phyloP scores from a whole-genome alignment of 345 rosid genomes.

The Erodium maritimum region DNA sequence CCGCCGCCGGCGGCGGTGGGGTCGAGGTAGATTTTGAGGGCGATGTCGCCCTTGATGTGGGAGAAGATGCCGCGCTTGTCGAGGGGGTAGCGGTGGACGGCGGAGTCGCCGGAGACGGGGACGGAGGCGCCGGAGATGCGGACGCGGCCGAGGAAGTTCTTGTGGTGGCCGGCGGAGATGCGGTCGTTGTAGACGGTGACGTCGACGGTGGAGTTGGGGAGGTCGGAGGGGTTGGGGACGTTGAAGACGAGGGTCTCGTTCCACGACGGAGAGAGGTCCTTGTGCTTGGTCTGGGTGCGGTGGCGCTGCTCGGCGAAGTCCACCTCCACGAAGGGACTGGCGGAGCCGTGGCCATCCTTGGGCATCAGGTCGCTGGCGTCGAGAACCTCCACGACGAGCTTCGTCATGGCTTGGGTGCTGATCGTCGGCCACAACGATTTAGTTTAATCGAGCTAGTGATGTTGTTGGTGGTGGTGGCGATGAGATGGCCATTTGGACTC shows the following conservation, averaged over 20 bases:
- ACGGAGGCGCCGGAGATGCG: slow-evolving; percentile 55
- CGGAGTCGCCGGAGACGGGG: slow-evolving; percentile 42
- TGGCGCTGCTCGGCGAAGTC: slow-evolving; percentile 44
- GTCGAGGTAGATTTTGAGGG: slow-evolving; percentile 30
- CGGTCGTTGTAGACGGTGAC: slow-evolving; percentile 50
- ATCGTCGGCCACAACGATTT: too few relatives aligned
- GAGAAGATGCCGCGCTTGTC: slow-evolving; percentile 78
- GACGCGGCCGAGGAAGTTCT: slow-evolving; percentile 70
- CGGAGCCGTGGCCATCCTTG: slow-evolving; percentile 74
- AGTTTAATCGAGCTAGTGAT: too few relatives aligned
- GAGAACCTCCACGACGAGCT: slow-evolving; percentile 58
- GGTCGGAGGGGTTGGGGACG: slow-evolving; percentile 20
- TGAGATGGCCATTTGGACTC: too few relatives aligned
- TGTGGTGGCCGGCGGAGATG: slow-evolving; percentile 25
- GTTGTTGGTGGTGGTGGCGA: too few relatives aligned
- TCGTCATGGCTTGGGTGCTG: slow-evolving; percentile 32
- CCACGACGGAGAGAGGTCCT: slow-evolving; percentile 73
- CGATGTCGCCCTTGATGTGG: slow-evolving; percentile 61
- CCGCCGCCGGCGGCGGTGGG: not conserved
- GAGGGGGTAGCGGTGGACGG: slow-evolving; percentile 60
- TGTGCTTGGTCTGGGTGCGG: slow-evolving; percentile 49
- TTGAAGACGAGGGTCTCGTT: slow-evolving; percentile 53
- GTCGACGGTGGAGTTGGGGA: slow-evolving; percentile 30
- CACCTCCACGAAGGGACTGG: slow-evolving; percentile 62
- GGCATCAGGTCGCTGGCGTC: slow-evolving; percentile 76